phyloP scores from a whole-genome alignment of 306 rosid genomes.

The Cucurbita maxima region DNA sequence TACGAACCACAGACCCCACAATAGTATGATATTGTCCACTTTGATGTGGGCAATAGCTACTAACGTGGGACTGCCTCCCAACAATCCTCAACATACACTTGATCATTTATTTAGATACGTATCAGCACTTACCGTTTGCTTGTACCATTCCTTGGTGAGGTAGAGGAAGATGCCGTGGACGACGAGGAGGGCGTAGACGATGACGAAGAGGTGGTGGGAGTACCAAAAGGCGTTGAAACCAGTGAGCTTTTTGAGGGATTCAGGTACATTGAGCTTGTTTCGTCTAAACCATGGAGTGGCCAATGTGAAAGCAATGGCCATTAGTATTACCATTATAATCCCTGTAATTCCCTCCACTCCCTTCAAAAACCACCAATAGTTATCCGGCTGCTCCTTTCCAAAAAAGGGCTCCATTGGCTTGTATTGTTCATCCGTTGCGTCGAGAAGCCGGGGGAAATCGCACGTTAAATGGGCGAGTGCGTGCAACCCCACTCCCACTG shows the following conservation, averaged over 20 bases:
- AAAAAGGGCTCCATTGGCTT: slow-evolving; percentile 22
- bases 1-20: too few relatives aligned
- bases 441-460: slow-evolving; percentile 35
- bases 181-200: slow-evolving; percentile 38
- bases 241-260: slow-evolving; percentile 31
- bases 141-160: slow-evolving; percentile 39
- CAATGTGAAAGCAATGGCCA: slow-evolving; percentile 44
- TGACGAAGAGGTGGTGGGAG: slow-evolving; percentile 44
- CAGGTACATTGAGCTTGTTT: slow-evolving; percentile 36
- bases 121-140: slow-evolving; percentile 26
- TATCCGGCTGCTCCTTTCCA: slow-evolving; percentile 29
- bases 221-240: slow-evolving; percentile 63
- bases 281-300: slow-evolving; percentile 57
- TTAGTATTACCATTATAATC: slow-evolving; percentile 29
- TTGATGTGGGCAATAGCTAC: neutral
- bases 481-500: slow-evolving; percentile 33
- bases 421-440: slow-evolving; percentile 23
- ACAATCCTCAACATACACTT: too few relatives aligned
- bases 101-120: too few relatives aligned
- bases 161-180: slow-evolving; percentile 34
- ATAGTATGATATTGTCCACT: too few relatives aligned
- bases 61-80: too few relatives aligned
- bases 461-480: slow-evolving; percentile 32
- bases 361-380: slow-evolving; percentile 42
- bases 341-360: slow-evolving; percentile 37